These are phyloP conservation scores for Millerozyma acaciae DNA, from an alignment of 805 yeast species.

Conservation along the genomic window DNA sequence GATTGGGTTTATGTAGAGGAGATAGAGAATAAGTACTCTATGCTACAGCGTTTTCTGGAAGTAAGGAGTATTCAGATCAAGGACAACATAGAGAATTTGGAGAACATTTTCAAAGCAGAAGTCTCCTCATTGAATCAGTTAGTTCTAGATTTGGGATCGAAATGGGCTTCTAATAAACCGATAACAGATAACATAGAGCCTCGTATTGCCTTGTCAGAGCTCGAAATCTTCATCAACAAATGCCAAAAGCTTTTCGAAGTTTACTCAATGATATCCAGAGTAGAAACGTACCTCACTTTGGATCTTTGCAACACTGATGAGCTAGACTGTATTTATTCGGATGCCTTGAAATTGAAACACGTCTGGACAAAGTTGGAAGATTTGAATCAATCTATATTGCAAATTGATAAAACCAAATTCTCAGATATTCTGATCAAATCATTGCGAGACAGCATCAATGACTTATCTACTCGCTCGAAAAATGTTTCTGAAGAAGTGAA, in stretches of 20 bases:
- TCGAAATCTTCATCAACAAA: no score
- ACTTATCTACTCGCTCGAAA: slow-evolving; percentile 42
- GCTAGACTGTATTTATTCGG: slow-evolving; percentile 26
- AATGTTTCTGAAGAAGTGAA: slow-evolving; percentile 55
- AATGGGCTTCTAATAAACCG: slow-evolving; percentile 54
- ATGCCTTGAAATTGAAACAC: no score
- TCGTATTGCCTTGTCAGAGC: no score
- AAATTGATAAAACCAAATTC: slow-evolving; percentile 49
- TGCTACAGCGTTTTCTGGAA: slow-evolving; percentile 42
- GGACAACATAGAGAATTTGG: slow-evolving; percentile 39
- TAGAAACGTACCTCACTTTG: no score
- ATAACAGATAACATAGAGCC: no score
- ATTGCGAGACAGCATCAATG: slow-evolving; percentile 49
- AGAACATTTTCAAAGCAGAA: no score
- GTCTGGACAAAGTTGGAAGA: slow-evolving; percentile 64
- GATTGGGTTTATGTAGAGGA: slow-evolving; percentile 66
- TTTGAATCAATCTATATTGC: no score
- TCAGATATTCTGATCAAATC: slow-evolving; percentile 38
- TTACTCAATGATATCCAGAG: no score
- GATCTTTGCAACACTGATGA: slow-evolving; percentile 20
- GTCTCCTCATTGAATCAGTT: no score
- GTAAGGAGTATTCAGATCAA: slow-evolving; percentile 37
- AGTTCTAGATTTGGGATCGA: no score
- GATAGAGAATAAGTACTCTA: slow-evolving; percentile 44
- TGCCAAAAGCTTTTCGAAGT: no score